Evolutionary conservation across 129 eudicot species (phyloP).

Genomic region (Chrysanthemum lavandulifolium): DNA sequence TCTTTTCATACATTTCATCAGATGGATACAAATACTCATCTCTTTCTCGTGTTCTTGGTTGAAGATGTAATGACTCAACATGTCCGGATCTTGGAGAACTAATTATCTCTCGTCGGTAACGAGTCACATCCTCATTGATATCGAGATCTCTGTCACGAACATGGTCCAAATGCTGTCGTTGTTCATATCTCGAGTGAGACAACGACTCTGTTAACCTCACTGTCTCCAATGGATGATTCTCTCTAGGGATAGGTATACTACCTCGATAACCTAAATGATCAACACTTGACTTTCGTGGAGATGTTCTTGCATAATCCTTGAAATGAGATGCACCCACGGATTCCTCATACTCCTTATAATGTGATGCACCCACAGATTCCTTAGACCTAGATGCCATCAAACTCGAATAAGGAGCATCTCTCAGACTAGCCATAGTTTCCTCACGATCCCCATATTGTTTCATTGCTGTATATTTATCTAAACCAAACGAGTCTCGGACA

Average conservation of each 20-base stretch:
- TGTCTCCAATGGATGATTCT: conserved; percentile 32
- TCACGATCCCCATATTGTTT: conserved; percentile 31
- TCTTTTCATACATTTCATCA: conserved; percentile 37
- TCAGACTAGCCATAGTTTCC: conserved; percentile 23
- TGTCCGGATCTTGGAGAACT: conserved; percentile 35
- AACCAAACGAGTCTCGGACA: conserved; percentile 14
- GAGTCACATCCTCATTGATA: conserved; percentile 22
- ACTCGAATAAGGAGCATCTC: conserved; percentile 25
- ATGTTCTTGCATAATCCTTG: conserved; percentile 40
- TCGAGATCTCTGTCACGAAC: conserved; percentile 25
- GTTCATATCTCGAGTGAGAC: conserved; percentile 33
- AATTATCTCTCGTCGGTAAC: conserved; percentile 25
- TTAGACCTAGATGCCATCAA: conserved; percentile 31
- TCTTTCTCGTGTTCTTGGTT: conserved; percentile 24
- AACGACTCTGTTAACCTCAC: conserved; percentile 27
- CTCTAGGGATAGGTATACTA: conserved; percentile 35
- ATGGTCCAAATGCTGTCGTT: conserved; percentile 33
- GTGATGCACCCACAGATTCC: conserved; percentile 35
- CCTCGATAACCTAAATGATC: conserved; percentile 33
- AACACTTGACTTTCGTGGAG: conserved; percentile 35
- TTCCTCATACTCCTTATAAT: conserved; percentile 38
- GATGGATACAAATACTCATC: conserved; percentile 37
- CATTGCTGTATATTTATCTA: conserved; percentile 35
- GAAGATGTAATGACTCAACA: conserved; percentile 33
- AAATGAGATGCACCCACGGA: conserved; percentile 31